phyloP scores from a whole-genome alignment of 441 rosid species.

The Populus hybrid region DNA sequence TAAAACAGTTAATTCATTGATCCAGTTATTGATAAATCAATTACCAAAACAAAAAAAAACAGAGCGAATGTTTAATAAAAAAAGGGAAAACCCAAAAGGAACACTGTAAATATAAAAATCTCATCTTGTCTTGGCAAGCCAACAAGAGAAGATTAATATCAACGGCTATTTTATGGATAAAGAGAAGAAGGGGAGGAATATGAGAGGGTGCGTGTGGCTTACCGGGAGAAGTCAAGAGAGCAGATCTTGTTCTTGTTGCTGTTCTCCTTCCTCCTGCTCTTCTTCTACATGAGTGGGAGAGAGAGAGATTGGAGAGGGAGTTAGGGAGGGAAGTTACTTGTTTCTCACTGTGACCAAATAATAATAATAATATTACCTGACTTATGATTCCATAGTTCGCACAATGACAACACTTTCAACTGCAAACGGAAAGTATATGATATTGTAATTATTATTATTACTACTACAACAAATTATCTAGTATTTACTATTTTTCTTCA shows the following conservation, averaged over 20 bases:
- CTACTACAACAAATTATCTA: too few relatives aligned
- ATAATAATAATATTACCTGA: too few relatives aligned
- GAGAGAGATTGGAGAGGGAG: not conserved
- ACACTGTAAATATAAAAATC: not conserved
- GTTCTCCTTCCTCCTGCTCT: not conserved
- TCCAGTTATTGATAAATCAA: not conserved
- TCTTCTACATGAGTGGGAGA: not conserved
- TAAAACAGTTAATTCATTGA: not conserved
- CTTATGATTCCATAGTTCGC: too few relatives aligned
- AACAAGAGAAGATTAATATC: not conserved
- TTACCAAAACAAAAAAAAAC: not conserved
- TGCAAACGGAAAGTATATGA: not conserved
- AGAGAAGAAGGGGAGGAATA: not conserved
- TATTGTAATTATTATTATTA: too few relatives aligned
- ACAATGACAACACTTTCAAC: too few relatives aligned
- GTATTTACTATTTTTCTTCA: too few relatives aligned
- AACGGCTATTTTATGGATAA: not conserved
- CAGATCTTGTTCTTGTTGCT: not conserved
- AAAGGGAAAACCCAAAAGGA: too few relatives aligned
- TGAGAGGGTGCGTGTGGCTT: not conserved
- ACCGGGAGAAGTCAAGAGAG: not conserved
- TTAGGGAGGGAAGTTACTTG: not conserved
- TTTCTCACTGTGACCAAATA: not conserved
- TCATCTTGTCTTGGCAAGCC: not conserved
- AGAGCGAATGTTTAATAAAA: not conserved